Evolutionary conservation across 139 green algal species (phyloP), one percentile per base, ranked within the genome.

Genomic region (Penium margaritaceum): DNA sequence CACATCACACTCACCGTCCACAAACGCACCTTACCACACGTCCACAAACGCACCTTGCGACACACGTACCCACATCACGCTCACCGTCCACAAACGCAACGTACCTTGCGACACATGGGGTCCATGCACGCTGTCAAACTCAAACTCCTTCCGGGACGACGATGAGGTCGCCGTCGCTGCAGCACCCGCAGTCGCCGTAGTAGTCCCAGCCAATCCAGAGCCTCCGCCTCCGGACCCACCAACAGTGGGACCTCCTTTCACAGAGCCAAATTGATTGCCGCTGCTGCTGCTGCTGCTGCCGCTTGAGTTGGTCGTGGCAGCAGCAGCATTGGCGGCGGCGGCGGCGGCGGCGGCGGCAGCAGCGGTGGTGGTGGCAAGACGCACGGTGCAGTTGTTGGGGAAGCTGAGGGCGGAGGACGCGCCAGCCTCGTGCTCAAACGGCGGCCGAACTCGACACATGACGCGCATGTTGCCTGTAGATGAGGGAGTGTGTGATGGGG

Each of bases 391-490:
- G 37, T 61, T 27, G 62, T 77, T 37, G 34, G 64, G 66, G 66
- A 81, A 81, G 38, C 43, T n/a, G 43, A 41, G 30, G 0, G 64
- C 51, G 39, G 67, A 64, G 2, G 71, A 74, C 6, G 29, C 32
- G 32, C 70, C 70, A n/a, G 27, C 47, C 53, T 80, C 72, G 38
- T 77, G 29, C 57, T 80, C 72, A 41, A 80, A 80, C 34, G 61
- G 41, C 2, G 74, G 66, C 5, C 74, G 34, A 36, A 78, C 72
- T 0, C 72, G 72, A 19, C 39, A 62, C 0, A 71, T 63, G 15
- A 78, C 72, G 15, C 72, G 63, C 1, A 78, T 53, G 54, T 70
- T 66, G n/a, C 72, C 72, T 77, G 70, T n/a, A n/a, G n/a, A n/a
- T n/a, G n/a, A n/a, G n/a, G n/a, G n/a, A n/a, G n/a, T n/a, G n/a